Base-by-base conservation (phyloP, 345 rosid species). In the Lumnitzera racemosa region DNA sequence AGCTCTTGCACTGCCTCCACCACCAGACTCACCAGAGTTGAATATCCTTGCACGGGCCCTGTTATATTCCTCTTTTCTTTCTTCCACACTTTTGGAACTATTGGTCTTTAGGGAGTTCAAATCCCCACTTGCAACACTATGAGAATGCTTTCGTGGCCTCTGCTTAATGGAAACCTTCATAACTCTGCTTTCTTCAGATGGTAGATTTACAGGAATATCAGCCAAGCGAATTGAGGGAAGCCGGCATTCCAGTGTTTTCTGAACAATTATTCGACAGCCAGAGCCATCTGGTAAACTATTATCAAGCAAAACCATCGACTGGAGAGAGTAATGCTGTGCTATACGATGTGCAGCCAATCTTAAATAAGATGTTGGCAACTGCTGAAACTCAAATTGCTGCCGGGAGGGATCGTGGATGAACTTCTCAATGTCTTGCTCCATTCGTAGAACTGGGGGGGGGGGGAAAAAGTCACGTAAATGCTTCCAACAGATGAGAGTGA, bases 301-400 rank as follows among this genome's bases (percentile, higher is more conserved):
- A 64, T 87, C 95, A 47, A 85, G 56, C 66, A 87, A 73, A 62
- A 87, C 95, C 95, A 87, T 87, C 51, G 95, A 87, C 66, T 82
- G 95, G 67, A 87, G 62, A 3, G 86, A 77, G 68, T 82, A 87
- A 74, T 87, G 95, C 68, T 87, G 95, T 0, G 95, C 95, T 54
- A 87, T 87, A 49, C 95, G 95, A 57, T 87, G 95, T 46, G 91
- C 95, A 69, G 95, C 95, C 78, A 87, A 66, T 59, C 95, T 72
- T 36, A 87, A 61, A 70, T 87, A 87, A 49, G 95, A 87, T 11
- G 95, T 87, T 25, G 95, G 91, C 54, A 87, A 74, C 77, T 84
- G 90, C 73, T 79, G 87, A 72, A 87, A 87, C 73, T 87, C 95
- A 46, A 84, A 47, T 69, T 84, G 95, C 67, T 82, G 82, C 58